phyloP scores from a whole-genome alignment of 2,329 filamentous ascomycete genomes.

The Calonectria crousiana region DNA sequence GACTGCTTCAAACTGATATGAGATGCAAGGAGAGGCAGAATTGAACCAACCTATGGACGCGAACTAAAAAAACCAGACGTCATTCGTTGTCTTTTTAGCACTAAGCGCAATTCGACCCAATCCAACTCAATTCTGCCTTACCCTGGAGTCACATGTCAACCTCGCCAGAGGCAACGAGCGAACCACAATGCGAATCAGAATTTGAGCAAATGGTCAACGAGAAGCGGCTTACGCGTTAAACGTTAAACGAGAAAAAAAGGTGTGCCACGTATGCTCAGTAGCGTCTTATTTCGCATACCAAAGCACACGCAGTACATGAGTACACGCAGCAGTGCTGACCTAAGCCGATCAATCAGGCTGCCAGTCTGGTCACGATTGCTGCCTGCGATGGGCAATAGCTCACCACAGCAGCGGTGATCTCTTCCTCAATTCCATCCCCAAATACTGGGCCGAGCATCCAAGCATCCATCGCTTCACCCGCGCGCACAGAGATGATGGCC shows the following conservation, averaged over 20 bases:
- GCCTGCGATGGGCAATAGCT: neutral
- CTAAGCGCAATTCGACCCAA: neutral
- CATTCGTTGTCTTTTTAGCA: neutral
- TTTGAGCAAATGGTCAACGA: neutral
- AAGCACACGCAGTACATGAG: neutral
- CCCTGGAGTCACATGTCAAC: constrained; percentile 4
- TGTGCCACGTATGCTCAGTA: neutral
- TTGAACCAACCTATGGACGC: neutral
- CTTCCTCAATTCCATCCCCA: neutral
- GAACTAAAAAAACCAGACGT: neutral
- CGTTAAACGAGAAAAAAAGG: neutral
- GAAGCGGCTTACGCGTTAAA: constrained; percentile 1
- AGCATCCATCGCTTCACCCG: neutral
- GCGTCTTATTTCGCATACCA: neutral
- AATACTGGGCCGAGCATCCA: neutral
- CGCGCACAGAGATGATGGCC: constrained; percentile 25
- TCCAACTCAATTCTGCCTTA: neutral
- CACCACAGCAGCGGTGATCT: neutral
- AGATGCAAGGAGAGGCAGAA: neutral
- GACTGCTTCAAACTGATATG: neutral
- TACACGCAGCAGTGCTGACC: neutral
- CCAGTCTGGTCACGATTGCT: constrained; percentile 1
- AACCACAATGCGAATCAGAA: neutral
- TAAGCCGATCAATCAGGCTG: constrained; percentile 13
- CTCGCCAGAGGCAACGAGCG: neutral